Base-by-base conservation (phyloP, 2,329 filamentous ascomycete genomes). In the Pseudopithomyces maydicus region DNA sequence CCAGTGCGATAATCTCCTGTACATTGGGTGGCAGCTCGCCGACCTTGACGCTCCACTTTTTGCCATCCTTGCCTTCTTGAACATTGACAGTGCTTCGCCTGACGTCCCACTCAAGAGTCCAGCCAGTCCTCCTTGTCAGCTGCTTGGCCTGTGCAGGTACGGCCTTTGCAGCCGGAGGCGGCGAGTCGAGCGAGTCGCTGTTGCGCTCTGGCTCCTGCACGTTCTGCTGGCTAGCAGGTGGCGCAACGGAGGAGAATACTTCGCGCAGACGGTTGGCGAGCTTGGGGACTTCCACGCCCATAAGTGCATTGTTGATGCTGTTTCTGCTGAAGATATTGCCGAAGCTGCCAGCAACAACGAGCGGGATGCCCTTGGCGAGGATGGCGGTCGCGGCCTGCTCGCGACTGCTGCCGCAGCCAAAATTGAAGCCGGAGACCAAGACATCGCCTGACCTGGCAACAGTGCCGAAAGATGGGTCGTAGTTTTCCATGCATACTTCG, bases 361-460 rank as follows among this genome's bases (percentile, higher is more conserved):
- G 84, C 0, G 89, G 89, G 56, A 96, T 93, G 64, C 88, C 77
- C 77, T 89, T 91, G 15, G 92, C 91, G 1, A 96, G 81, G 54
- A 96, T 89, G 0, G 92, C 89, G 0, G 94, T 97, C 0, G 93
- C 93, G 6, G 92, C 92, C 75, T 97, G 91, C 75, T 97, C 93
- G 53, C 93, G 81, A 1, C 88, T 92, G 55, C 82, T 86, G 17
- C 92, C 92, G 64, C 88, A 92, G 46, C 94, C 94, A 71, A 97
- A 97, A 80, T 96, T 96, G 80, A 88, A 95, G 32, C 92, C 92
- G 0, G 88, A 79, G 0, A 97, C 92, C 1, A 97, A 84, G 53
- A 97, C 91, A 68, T 98, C 93, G 47, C 86, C 87, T 0, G 85
- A 72, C 62, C 84, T 84, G 44, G 90, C 88, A 35, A 88, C 80